Evolutionary conservation across 495 filamentous ascomycete genomes (phyloP).

Genomic region (Aspergillus cristatus): DNA sequence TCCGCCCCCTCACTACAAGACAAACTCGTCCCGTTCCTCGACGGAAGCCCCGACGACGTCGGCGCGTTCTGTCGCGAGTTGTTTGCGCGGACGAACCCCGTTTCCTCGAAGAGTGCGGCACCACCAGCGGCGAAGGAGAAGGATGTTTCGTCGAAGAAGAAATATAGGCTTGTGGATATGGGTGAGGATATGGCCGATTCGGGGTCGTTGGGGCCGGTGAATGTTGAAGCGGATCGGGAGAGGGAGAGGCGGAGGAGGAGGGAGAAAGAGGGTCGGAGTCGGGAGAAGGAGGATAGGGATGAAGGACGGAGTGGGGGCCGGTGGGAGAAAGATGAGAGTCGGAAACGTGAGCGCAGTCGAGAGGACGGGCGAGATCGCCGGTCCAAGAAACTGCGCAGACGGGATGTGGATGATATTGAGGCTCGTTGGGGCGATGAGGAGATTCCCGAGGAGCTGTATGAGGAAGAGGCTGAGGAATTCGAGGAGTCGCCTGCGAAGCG

Average conservation of each 20-base stretch:
- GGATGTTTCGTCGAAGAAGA: slow-evolving; percentile 43
- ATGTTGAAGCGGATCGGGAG: slow-evolving; percentile 42
- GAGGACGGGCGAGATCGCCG: slow-evolving; percentile 36
- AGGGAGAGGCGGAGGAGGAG: slow-evolving; percentile 38
- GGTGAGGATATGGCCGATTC: slow-evolving; percentile 50
- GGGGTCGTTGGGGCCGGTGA: slow-evolving; percentile 37
- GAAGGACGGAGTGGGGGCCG: slow-evolving; percentile 16
- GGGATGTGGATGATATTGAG: slow-evolving; percentile 51
- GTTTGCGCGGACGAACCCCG: slow-evolving; percentile 22
- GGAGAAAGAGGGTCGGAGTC: slow-evolving; percentile 20
- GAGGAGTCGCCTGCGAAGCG: slow-evolving; percentile 49
- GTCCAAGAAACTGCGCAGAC: slow-evolving; percentile 45
- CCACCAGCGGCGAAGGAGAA: slow-evolving; percentile 10
- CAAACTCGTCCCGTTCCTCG: slow-evolving; percentile 45
- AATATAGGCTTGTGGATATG: slow-evolving; percentile 78
- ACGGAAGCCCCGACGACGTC: slow-evolving; percentile 40
- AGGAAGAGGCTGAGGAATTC: slow-evolving; percentile 40
- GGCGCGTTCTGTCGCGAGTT: slow-evolving; percentile 45
- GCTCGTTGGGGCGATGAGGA: slow-evolving; percentile 79
- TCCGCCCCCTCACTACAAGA: slow-evolving; percentile 44
- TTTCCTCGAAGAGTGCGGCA: not conserved
- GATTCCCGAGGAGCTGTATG: slow-evolving; percentile 26
- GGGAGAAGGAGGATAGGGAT: no score
- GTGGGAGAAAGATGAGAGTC: slow-evolving; percentile 25
- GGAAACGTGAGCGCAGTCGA: slow-evolving; percentile 36